Percentiles rank a stretch among this genome's conserved stretches.
Evolutionary conservation across 352 stramenopile species (phyloP).

Genomic region (Pythium dissotocum): DNA sequence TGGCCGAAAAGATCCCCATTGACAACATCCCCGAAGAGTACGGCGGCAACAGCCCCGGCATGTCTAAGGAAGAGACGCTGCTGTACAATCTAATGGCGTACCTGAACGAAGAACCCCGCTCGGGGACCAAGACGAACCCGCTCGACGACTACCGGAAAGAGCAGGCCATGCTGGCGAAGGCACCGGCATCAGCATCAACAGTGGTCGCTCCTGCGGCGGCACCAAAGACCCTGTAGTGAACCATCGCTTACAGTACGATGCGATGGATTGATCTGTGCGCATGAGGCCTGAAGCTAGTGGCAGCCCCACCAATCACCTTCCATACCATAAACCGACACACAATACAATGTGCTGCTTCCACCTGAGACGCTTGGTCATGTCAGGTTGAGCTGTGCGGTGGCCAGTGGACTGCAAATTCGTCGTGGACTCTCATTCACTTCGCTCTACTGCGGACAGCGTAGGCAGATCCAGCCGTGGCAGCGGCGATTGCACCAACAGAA

Average conservation of each 20-base stretch:
- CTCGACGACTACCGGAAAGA: constrained; percentile 36
- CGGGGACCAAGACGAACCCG: constrained; percentile 50
- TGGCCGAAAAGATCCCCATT: constrained; percentile 66
- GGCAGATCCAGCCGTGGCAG: no score
- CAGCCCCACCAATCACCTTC: background rate
- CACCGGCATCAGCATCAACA: background rate
- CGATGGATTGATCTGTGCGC: background rate
- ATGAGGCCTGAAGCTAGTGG: background rate
- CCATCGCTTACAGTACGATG: background rate
- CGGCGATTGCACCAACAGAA: no score
- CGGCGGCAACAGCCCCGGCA: constrained; percentile 60
- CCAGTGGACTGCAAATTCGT: no score
- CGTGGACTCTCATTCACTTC: no score
- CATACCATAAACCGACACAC: background rate
- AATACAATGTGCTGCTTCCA: background rate
- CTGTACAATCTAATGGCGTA: constrained; percentile 78
- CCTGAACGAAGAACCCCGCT: constrained; percentile 63
- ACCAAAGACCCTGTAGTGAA: background rate
- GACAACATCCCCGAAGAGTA: constrained; percentile 86
- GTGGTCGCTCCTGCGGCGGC: background rate
- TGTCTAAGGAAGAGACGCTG: constrained; percentile 64
- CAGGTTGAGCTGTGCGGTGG: no score
- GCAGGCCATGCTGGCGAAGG: constrained; percentile 10
- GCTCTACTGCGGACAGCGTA: no score
- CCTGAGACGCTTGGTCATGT: no score